Conservation (phyloP, 768 basidiomycete species). For the Pseudohyphozyma bogoriensis region DNA sequence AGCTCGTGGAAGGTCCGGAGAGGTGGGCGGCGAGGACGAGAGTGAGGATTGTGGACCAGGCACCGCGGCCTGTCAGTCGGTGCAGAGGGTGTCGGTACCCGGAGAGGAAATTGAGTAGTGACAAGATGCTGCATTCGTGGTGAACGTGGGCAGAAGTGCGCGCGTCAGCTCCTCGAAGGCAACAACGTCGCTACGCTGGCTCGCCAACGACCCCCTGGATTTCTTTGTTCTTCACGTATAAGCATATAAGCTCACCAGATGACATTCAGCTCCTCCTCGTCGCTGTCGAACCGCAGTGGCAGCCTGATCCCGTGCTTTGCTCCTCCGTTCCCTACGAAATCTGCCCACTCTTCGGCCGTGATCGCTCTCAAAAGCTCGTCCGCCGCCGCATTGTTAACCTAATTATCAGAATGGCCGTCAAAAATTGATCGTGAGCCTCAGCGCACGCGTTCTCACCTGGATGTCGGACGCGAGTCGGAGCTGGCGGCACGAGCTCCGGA, state of each 20-base stretch:
- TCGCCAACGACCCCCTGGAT: too few species aligned
- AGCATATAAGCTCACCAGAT: constrained; percentile 41
- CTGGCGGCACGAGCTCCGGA: not conserved
- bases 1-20: constrained; percentile 47
- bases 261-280: constrained; percentile 66
- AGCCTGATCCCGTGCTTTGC: constrained; percentile 61
- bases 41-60: constrained; percentile 71
- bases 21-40: constrained; percentile 59
- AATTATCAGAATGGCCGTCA: too few species aligned
- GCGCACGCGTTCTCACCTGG: not conserved
- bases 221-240: not conserved
- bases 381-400: not conserved
- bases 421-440: too few species aligned
- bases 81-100: constrained; percentile 69
- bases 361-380: too few species aligned
- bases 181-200: constrained; percentile 49
- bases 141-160: too few species aligned
- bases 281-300: constrained; percentile 67
- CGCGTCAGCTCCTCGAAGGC: not conserved
- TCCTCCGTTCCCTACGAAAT: too few species aligned
- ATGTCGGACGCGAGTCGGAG: not conserved
- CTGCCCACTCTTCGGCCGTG: too few species aligned
- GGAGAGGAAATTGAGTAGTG: constrained; percentile 62
- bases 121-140: constrained; percentile 4
- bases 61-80: constrained; percentile 60